phyloP scores from a whole-genome alignment of 768 basidiomycete species.

The Mycena latifolia region DNA sequence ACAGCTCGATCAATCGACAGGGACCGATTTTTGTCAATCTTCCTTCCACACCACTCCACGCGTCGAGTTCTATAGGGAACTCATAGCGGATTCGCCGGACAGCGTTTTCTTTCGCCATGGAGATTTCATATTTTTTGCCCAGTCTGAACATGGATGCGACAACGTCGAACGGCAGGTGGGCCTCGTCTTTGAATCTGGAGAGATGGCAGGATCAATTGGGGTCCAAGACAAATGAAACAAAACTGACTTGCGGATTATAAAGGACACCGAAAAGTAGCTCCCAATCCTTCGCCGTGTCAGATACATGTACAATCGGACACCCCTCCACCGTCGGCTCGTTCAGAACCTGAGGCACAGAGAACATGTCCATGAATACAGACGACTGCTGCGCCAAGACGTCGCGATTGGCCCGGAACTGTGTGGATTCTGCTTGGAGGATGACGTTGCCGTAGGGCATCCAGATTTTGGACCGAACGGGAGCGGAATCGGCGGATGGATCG shows the following conservation, averaged over 20 bases:
- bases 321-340: conserved; percentile 1
- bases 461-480: conserved; percentile 10
- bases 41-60: no score
- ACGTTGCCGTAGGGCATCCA: conserved; percentile 27
- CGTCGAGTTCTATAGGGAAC: conserved; percentile 7
- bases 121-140: conserved; percentile 29
- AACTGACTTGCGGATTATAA: conserved; percentile 16
- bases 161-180: conserved; percentile 1
- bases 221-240: background rate
- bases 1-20: no score
- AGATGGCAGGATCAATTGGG: no score
- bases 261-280: background rate
- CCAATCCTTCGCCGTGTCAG: conserved; percentile 20
- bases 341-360: background rate
- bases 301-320: background rate
- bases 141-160: conserved; percentile 25
- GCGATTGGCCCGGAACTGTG: conserved; percentile 18
- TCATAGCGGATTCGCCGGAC: conserved; percentile 17
- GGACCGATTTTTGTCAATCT: no score
- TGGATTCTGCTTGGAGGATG: conserved; percentile 9
- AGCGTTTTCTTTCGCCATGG: conserved; percentile 3
- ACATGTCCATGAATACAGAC: background rate
- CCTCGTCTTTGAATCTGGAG: no score
- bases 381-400: conserved; percentile 10
- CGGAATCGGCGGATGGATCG: no score